These are phyloP conservation scores for Yamadazyma sp. DNA, from an alignment of 805 yeast genomes.

Conservation along the genomic window DNA sequence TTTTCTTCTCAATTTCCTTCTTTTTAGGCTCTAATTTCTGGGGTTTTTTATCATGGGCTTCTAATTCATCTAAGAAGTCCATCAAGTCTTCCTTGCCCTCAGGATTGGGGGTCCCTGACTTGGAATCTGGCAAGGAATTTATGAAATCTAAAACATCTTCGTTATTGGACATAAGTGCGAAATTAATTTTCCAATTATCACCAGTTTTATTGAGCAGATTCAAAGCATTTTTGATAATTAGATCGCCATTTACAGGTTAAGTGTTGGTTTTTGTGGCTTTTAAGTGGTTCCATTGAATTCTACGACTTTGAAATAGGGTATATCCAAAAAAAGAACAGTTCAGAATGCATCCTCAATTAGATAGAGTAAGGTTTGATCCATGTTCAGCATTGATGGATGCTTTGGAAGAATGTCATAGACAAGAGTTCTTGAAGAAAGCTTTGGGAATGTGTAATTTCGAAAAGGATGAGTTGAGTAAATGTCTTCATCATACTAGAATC, in stretches of 20 bases:
- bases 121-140: conserved; percentile 71
- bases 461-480: conserved; percentile 72
- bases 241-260: no score
- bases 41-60: conserved; percentile 50
- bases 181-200: no score
- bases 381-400: conserved; percentile 85
- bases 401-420: conserved; percentile 81
- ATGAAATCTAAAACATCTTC: conserved; percentile 79
- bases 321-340: no score
- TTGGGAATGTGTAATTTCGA: conserved; percentile 83
- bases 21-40: conserved; percentile 33
- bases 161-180: conserved; percentile 10
- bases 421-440: conserved; percentile 63
- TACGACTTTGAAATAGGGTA: no score
- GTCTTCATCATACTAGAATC: conserved; percentile 76
- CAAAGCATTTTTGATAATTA: not conserved
- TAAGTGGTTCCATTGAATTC: no score
- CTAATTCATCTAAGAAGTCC: conserved; percentile 66
- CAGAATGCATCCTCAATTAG: conserved; percentile 48
- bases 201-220: not conserved
- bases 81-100: conserved; percentile 49
- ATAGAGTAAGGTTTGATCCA: conserved; percentile 42
- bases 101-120: conserved; percentile 29
- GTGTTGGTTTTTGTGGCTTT: no score
- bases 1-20: conserved; percentile 17